Evolutionary conservation across 2,329 filamentous ascomycete species (phyloP).

Genomic region (Fusarium virguliforme): DNA sequence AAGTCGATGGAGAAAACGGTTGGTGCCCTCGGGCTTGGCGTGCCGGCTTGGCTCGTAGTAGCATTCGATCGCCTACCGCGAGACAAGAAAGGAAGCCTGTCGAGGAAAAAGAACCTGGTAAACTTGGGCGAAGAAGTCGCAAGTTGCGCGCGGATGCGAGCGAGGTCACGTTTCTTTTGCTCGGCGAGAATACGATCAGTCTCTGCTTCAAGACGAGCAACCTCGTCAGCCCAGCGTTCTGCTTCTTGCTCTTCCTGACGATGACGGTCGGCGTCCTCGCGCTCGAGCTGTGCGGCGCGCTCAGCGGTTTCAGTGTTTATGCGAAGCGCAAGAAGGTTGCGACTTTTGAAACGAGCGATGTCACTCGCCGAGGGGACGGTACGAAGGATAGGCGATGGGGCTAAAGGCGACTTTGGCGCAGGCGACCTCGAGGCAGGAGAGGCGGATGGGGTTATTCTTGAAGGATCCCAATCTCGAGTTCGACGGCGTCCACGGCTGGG

Average conservation of each 20-base stretch:
- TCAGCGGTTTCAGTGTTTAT: conserved; percentile 43
- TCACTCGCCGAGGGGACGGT: conserved; percentile 42
- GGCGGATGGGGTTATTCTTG: conserved; percentile 21
- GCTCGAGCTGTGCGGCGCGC: conserved; percentile 42
- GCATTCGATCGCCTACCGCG: conserved; percentile 60
- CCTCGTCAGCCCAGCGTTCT: conserved; percentile 57
- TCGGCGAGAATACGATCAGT: conserved; percentile 66
- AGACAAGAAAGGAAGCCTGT: conserved; percentile 65
- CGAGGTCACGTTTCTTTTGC: conserved; percentile 66
- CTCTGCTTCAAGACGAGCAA: conserved; percentile 64
- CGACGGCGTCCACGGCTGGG: conserved; percentile 35
- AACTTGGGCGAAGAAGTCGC: conserved; percentile 54
- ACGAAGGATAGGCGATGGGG: conserved; percentile 38
- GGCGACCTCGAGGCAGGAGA: conserved; percentile 26
- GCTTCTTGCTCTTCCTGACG: conserved; percentile 45
- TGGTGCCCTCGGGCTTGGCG: conserved; percentile 55
- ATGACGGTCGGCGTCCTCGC: conserved; percentile 32
- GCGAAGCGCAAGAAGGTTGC: conserved; percentile 45
- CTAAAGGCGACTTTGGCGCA: conserved; percentile 12
- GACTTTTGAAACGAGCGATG: conserved; percentile 46
- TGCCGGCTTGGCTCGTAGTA: conserved; percentile 51
- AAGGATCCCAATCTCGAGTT: conserved; percentile 22
- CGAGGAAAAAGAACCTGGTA: conserved; percentile 61
- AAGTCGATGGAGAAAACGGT: conserved; percentile 57
- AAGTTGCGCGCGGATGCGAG: conserved; percentile 63